These are phyloP conservation scores for Gaeumannomyces sp. DNA, from an alignment of 2,329 filamentous ascomycete species.

Conservation along the genomic window DNA sequence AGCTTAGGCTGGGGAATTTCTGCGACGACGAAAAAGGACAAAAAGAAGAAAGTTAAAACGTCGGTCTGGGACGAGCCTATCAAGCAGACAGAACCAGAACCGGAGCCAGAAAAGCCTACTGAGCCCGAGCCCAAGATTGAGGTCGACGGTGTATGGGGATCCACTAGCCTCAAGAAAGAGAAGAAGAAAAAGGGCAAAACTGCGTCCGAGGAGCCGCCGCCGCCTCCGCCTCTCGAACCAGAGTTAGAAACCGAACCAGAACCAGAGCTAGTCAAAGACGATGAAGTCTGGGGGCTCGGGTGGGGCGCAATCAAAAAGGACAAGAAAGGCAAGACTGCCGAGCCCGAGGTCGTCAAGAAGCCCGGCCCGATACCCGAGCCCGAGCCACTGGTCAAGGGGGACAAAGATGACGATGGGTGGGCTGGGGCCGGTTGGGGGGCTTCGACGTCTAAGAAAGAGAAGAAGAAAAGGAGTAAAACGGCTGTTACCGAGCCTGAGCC, in stretches of 20 bases:
- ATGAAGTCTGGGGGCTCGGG: slow-evolving; percentile 9
- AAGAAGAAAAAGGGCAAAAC: slow-evolving; percentile 33
- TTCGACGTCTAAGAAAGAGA: slow-evolving; percentile 14
- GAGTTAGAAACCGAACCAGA: slow-evolving; percentile 20
- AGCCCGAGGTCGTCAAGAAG: slow-evolving; percentile 14
- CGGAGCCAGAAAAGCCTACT: slow-evolving; percentile 22
- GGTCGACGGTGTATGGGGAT: slow-evolving; percentile 43
- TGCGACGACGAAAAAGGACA: slow-evolving; percentile 22
- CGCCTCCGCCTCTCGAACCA: slow-evolving; percentile 24
- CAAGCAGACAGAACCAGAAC: slow-evolving; percentile 15
- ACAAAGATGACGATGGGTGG: slow-evolving; percentile 9
- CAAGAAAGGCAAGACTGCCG: slow-evolving; percentile 21
- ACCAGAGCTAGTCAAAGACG: slow-evolving; percentile 18
- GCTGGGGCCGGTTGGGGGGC: slow-evolving; percentile 15
- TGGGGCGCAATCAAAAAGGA: slow-evolving; percentile 15
- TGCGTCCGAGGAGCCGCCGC: slow-evolving; percentile 27
- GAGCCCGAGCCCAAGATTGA: background rate
- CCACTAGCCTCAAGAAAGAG: slow-evolving; percentile 25
- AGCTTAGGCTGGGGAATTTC: slow-evolving; percentile 19
- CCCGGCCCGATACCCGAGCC: slow-evolving; percentile 14
- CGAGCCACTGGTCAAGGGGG: slow-evolving; percentile 10
- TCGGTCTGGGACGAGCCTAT: slow-evolving; percentile 10
- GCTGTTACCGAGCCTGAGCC: slow-evolving; percentile 14
- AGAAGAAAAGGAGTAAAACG: slow-evolving; percentile 23
- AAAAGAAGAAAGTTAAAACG: slow-evolving; percentile 15